Conservation (phyloP, 768 basidiomycete species). For the Lentinula sp. region DNA sequence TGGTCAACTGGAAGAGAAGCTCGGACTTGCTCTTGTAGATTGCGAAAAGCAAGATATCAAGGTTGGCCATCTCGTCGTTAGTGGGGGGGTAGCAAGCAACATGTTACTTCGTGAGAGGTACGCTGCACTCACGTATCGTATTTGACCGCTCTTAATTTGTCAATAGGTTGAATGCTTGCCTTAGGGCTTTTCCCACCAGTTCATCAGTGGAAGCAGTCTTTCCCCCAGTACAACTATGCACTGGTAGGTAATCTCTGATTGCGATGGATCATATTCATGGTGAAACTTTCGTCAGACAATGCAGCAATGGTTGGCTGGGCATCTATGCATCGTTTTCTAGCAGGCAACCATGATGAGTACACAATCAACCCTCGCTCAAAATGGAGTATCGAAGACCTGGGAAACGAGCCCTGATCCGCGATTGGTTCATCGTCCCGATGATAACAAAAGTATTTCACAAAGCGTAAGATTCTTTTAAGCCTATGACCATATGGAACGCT, state of each 20-base stretch:
- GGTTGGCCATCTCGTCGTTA: conserved; percentile 65
- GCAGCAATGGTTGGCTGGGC: conserved; percentile 97
- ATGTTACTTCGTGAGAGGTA: conserved; percentile 59
- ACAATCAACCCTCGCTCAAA: conserved; percentile 54
- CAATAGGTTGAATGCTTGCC: background rate
- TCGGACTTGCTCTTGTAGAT: conserved; percentile 45
- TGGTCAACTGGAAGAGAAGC: conserved; percentile 69
- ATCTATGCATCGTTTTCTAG: conserved; percentile 73
- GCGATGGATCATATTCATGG: background rate
- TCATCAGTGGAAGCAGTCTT: conserved; percentile 47
- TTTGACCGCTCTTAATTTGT: background rate
- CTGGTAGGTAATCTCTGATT: conserved; percentile 43
- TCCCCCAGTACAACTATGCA: conserved; percentile 78
- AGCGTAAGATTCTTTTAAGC: too few relatives aligned
- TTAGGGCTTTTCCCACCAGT: conserved; percentile 11
- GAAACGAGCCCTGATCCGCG: background rate
- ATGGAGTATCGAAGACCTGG: conserved; percentile 71
- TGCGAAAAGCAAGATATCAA: conserved; percentile 34
- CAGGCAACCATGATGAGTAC: conserved; percentile 55
- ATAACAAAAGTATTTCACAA: background rate
- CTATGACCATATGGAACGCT: too few relatives aligned
- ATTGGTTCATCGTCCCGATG: background rate
- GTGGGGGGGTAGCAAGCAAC: conserved; percentile 95
- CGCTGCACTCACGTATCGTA: conserved; percentile 8
- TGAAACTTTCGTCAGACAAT: conserved; percentile 54